phyloP scores from a whole-genome alignment of 1,284 basidiomycete genomes.

The Stereum hirsutum region DNA sequence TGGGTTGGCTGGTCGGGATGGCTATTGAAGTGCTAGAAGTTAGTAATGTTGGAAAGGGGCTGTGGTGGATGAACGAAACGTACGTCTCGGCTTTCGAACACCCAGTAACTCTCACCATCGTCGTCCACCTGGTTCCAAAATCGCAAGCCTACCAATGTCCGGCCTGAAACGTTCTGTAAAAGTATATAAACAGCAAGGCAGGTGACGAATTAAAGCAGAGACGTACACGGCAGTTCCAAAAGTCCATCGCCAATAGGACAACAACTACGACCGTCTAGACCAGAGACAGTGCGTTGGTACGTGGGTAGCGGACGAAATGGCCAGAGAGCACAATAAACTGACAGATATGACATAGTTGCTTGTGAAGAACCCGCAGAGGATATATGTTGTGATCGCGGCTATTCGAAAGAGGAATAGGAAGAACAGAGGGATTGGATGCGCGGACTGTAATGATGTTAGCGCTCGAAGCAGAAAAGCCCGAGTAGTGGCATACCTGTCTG shows the following conservation, averaged over 20 bases:
- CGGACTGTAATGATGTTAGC: slow-evolving; percentile 39
- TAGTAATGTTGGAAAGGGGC: neutral
- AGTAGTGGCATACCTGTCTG: slow-evolving; percentile 44
- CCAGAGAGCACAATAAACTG: slow-evolving; percentile 18
- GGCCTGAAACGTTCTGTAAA: slow-evolving; percentile 79
- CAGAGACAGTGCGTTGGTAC: neutral
- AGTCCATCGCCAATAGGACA: slow-evolving; percentile 87
- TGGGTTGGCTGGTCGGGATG: slow-evolving; percentile 82
- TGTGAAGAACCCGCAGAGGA: slow-evolving; percentile 83
- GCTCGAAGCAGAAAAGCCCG: neutral
- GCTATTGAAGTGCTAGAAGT: slow-evolving; percentile 34
- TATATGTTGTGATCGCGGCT: slow-evolving; percentile 79
- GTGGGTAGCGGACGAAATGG: slow-evolving; percentile 1
- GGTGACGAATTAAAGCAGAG: neutral
- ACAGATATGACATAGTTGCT: slow-evolving; percentile 85
- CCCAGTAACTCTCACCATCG: slow-evolving; percentile 93
- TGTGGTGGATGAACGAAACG: slow-evolving; percentile 6
- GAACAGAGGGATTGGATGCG: slow-evolving; percentile 78
- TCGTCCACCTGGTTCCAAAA: slow-evolving; percentile 98
- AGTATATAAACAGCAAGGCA: slow-evolving; percentile 2
- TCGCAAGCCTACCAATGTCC: slow-evolving; percentile 83
- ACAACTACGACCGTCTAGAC: slow-evolving; percentile 83
- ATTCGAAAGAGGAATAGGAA: slow-evolving; percentile 83
- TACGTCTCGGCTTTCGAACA: slow-evolving; percentile 91
- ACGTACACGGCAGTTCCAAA: slow-evolving; percentile 88